phyloP scores from a whole-genome alignment of 495 filamentous ascomycete genomes.

The Patellaria atrata region DNA sequence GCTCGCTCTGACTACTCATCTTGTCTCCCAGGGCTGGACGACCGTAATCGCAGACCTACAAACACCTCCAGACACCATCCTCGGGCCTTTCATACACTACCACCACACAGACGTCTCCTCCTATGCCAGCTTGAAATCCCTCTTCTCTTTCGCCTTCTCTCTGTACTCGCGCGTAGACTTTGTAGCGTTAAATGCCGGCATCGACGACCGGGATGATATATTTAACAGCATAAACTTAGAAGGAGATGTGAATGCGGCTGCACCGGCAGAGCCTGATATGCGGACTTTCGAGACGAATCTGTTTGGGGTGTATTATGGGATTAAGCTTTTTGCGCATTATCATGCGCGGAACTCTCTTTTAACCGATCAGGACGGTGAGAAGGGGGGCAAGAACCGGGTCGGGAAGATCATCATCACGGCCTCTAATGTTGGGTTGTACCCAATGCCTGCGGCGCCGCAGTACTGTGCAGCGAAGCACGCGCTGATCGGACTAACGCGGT shows the following conservation, averaged over 20 bases:
- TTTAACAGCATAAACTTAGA: not conserved
- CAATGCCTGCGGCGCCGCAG: constrained; percentile 22
- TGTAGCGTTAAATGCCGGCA: constrained; percentile 33
- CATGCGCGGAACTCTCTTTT: not conserved
- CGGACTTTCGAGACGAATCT: not conserved
- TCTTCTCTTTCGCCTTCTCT: constrained; percentile 29
- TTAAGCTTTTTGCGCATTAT: not conserved
- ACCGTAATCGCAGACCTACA: constrained; percentile 34
- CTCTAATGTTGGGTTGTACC: constrained; percentile 12
- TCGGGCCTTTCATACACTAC: constrained; percentile 20
- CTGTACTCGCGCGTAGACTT: constrained; percentile 30
- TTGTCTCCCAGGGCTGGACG: constrained; percentile 21
- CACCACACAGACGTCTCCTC: constrained; percentile 25
- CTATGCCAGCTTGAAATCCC: constrained; percentile 27
- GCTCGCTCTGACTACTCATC: constrained; percentile 29
- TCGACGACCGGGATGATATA: constrained; percentile 26
- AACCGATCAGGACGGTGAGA: no score
- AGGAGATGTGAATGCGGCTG: no score
- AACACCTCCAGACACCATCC: constrained; percentile 12
- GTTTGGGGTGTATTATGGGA: not conserved
- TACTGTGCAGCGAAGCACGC: constrained; percentile 27
- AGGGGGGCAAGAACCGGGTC: no score
- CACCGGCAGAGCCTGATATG: not conserved
- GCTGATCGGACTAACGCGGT: constrained; percentile 26
- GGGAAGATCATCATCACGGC: not conserved